Conservation (phyloP, 495 filamentous ascomycete species). For the Aspergillus nanangensis region DNA sequence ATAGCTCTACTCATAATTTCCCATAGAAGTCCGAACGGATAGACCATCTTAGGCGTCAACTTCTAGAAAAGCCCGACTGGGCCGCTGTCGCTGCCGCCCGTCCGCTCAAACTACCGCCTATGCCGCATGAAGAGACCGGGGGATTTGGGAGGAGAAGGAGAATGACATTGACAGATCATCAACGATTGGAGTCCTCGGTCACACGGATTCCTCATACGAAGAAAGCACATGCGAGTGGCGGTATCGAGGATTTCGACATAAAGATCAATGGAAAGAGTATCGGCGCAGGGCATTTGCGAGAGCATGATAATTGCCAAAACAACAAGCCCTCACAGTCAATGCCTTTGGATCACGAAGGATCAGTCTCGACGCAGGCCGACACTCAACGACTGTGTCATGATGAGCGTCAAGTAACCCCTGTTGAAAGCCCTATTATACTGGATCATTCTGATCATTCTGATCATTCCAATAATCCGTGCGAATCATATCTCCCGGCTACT, state of each 20-base stretch:
- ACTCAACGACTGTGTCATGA: background rate
- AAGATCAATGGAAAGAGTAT: conserved; percentile 21
- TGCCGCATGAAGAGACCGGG: conserved; percentile 21
- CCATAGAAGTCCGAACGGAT: conserved; percentile 8
- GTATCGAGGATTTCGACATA: conserved; percentile 20
- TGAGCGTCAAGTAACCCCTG: background rate
- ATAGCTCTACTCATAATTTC: background rate
- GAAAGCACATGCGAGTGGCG: too few species aligned
- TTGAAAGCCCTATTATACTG: background rate
- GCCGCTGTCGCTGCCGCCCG: conserved; percentile 27
- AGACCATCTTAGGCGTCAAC: conserved; percentile 23
- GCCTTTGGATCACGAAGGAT: conserved; percentile 24
- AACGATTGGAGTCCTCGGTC: conserved; percentile 16
- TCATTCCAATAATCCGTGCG: too few species aligned
- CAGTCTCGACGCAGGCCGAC: background rate
- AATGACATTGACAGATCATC: conserved; percentile 28
- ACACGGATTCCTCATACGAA: conserved; percentile 4
- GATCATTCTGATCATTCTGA: background rate
- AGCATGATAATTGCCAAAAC: background rate
- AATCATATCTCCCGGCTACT: too few species aligned
- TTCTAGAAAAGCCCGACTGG: conserved; percentile 35
- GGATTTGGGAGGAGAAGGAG: conserved; percentile 35
- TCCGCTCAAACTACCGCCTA: conserved; percentile 30
- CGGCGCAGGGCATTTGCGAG: conserved; percentile 1
- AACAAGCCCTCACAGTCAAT: conserved; percentile 32